Evolutionary conservation across 1,284 basidiomycete genomes (phyloP).

Genomic region (Grifola frondosa): DNA sequence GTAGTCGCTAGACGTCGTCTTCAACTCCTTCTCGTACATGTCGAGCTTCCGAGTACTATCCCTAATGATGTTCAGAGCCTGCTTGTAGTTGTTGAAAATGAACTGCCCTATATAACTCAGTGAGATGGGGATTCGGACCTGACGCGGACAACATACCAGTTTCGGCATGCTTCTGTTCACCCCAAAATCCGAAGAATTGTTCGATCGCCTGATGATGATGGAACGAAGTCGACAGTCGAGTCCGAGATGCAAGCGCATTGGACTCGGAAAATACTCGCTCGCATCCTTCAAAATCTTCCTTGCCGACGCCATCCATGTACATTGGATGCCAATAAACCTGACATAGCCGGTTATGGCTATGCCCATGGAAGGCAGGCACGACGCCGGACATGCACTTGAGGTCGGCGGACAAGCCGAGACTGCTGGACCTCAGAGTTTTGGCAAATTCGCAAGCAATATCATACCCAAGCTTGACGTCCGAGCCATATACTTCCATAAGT

Average conservation of each 20-base stretch:
- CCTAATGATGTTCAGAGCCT: constrained; percentile 20
- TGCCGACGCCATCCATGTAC: constrained; percentile 30
- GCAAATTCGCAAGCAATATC: constrained; percentile 37
- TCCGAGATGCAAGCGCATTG: constrained; percentile 28
- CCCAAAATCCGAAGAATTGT: constrained; percentile 13
- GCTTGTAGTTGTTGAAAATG: constrained; percentile 27
- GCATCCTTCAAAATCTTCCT: constrained; percentile 36
- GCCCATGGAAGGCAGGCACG: constrained; percentile 34
- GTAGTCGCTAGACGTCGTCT: constrained; percentile 13
- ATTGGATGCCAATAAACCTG: constrained; percentile 34
- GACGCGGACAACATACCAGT: constrained; percentile 6
- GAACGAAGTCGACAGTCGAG: constrained; percentile 24
- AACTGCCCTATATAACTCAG: constrained; percentile 21
- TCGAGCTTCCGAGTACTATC: constrained; percentile 16
- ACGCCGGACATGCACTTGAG: constrained; percentile 10
- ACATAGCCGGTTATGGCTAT: constrained; percentile 35
- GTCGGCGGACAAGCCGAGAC: constrained; percentile 15
- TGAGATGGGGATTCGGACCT: not conserved
- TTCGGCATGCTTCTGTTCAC: constrained; percentile 14
- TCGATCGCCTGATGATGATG: constrained; percentile 28
- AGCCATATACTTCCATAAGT: constrained; percentile 24
- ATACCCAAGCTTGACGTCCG: constrained; percentile 28
- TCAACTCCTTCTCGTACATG: constrained; percentile 3
- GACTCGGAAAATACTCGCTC: constrained; percentile 34
- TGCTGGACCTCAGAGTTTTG: constrained; percentile 27